Conservation (phyloP, 1,284 basidiomycete genomes). For the Exsudoporus floridanus region DNA sequence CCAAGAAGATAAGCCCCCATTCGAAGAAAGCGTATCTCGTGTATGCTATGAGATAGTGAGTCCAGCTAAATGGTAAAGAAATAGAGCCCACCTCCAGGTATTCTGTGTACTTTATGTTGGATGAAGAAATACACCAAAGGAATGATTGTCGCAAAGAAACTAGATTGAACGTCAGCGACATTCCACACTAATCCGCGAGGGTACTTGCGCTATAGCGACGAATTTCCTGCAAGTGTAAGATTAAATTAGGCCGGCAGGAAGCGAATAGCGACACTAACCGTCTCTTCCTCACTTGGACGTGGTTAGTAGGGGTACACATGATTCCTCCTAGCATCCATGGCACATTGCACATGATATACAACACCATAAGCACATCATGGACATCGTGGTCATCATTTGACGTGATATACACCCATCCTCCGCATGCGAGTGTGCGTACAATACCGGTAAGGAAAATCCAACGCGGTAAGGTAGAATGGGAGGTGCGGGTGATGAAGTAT, state of each 20-base stretch:
- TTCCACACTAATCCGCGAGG: background rate
- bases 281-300: slow-evolving; percentile 43
- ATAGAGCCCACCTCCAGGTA: slow-evolving; percentile 67
- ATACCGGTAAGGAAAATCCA: slow-evolving; percentile 67
- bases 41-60: slow-evolving; percentile 57
- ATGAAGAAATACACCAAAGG: slow-evolving; percentile 85
- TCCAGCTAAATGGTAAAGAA: background rate
- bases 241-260: slow-evolving; percentile 1
- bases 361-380: slow-evolving; percentile 89
- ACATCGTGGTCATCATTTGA: slow-evolving; percentile 77
- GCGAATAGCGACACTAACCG: slow-evolving; percentile 43
- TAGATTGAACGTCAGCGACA: slow-evolving; percentile 28
- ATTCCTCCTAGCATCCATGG: slow-evolving; percentile 88
- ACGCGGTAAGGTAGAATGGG: slow-evolving; percentile 48
- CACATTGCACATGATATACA: slow-evolving; percentile 76
- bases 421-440: slow-evolving; percentile 79
- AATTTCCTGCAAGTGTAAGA: slow-evolving; percentile 42
- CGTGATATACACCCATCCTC: slow-evolving; percentile 93
- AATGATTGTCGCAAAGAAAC: slow-evolving; percentile 69
- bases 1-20: slow-evolving; percentile 81
- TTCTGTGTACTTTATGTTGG: slow-evolving; percentile 75
- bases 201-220: slow-evolving; percentile 50
- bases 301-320: slow-evolving; percentile 48
- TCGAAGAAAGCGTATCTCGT: slow-evolving; percentile 85
- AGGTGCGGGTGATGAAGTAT: slow-evolving; percentile 58